Evolutionary conservation across 257 asterid genomes (phyloP), one percentile per base, ranked within the genome.

Genomic region (Solanum dulcamara): DNA sequence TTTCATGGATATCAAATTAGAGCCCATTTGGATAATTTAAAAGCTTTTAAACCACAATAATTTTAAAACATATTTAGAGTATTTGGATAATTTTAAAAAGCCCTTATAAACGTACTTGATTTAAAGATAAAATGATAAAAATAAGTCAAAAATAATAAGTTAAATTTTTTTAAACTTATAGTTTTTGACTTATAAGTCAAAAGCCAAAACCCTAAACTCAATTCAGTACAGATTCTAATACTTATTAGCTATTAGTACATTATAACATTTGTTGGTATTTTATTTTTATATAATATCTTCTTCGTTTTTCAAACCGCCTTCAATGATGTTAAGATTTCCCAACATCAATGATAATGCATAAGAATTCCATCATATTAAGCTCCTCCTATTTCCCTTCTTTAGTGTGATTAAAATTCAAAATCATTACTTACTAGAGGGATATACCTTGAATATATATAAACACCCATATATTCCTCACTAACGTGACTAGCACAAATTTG

Each of bases 401-500:
- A 75, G 40, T 44, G 11, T 75, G 32, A 75, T 42, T 24, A 26
- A 42, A 67, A 17, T 67, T 67, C 75, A 67, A 30, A 64, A 32
- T 17, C 17, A 32, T 67, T n/a, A 67, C 24, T 67, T 33, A 32
- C 75, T 67, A 1, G 24, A 32, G 26, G 46, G 7, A 75, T 75
- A 75, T 44, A 75, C 82, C 40, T 24, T 44, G 82, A 44, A 75
- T 15, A 67, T 33, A 32, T 28, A 72, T 24, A 74, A 74, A 38
- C 67, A 68, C 87, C 37, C 18, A 12, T 62, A 12, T 26, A 83
- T 68, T 17, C 84, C 87, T 85, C 8, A 38, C 53, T 26, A 85
- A 87, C 89, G 88, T 89, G 89, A 44, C 86, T 28, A 80, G 86
- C 90, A 89, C 86, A 33, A 32, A 85, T 74, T 53, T 42, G 86